A percentile compares a stretch with the other conserved stretches of the same genome.
phyloP scores from a whole-genome alignment of 106 monocot genomes.

The Dactylorhiza incarnata region DNA sequence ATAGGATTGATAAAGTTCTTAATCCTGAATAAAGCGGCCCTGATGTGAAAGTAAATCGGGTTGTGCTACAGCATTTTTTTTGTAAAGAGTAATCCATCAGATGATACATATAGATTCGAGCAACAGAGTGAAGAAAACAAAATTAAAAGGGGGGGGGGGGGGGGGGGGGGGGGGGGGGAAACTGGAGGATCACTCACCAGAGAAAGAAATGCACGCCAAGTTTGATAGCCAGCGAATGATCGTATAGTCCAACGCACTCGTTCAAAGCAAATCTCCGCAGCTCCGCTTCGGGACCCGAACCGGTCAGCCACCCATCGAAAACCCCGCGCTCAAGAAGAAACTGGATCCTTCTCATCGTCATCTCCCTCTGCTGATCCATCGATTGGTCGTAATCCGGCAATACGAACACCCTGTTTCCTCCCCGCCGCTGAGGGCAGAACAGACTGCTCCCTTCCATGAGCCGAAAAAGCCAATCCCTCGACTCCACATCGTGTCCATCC shows the following conservation, averaged over 20 bases:
- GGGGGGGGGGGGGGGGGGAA: no score
- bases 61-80: no score
- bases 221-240: constrained; percentile 83
- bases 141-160: background rate
- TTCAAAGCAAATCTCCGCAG: constrained; percentile 58
- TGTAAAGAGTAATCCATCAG: no score
- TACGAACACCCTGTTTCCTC: constrained; percentile 35
- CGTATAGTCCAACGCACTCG: constrained; percentile 55
- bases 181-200: constrained; percentile 33
- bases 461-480: constrained; percentile 55
- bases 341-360: constrained; percentile 67
- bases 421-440: constrained; percentile 38
- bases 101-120: background rate
- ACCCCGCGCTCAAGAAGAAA: constrained; percentile 37
- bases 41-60: no score
- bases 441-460: constrained; percentile 67
- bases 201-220: constrained; percentile 84
- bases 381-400: constrained; percentile 70
- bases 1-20: no score
- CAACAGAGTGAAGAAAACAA: background rate
- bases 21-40: no score
- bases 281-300: constrained; percentile 26
- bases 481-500: constrained; percentile 63
- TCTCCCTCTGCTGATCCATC: constrained; percentile 88
- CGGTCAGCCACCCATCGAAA: constrained; percentile 77